These are phyloP conservation scores for Salisapilia sapeloensis DNA, from an alignment of 352 stramenopile genomes.

Conservation along the genomic window DNA sequence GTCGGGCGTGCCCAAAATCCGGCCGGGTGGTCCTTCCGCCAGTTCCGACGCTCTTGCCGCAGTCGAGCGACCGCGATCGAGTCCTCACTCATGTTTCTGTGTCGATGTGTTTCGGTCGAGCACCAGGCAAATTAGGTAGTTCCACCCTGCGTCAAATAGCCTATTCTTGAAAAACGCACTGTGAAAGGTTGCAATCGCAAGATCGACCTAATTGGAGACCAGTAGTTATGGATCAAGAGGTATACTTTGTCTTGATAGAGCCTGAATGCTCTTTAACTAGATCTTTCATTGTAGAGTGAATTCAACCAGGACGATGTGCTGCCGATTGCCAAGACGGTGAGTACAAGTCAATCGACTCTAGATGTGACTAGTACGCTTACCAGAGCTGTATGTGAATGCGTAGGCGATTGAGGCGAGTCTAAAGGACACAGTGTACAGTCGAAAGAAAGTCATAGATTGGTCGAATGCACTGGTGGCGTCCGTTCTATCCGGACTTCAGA, in stretches of 20 bases:
- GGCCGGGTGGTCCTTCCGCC: conserved; percentile 87
- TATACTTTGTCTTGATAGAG: background rate
- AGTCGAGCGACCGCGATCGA: conserved; percentile 84
- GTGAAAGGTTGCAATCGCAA: background rate
- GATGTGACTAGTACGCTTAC: background rate
- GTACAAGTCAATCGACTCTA: too few relatives aligned
- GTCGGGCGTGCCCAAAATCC: conserved; percentile 95
- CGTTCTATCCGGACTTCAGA: conserved; percentile 66
- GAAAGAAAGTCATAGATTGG: conserved; percentile 78
- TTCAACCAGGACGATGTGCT: conserved; percentile 67
- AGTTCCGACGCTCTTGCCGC: conserved; percentile 88
- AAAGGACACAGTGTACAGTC: conserved; percentile 74
- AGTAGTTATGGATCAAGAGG: conserved; percentile 3
- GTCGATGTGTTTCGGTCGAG: too few relatives aligned
- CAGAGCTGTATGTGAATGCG: background rate
- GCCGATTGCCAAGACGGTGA: conserved; percentile 47
- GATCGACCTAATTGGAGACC: background rate
- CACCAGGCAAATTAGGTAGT: conserved; percentile 3
- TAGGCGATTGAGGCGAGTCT: conserved; percentile 57
- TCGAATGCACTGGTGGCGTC: conserved; percentile 62
- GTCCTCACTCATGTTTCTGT: conserved; percentile 53
- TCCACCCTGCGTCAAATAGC: background rate
- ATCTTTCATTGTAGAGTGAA: conserved; percentile 22
- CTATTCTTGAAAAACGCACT: background rate
- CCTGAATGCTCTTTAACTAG: background rate